Conservation (phyloP, 208 protist species). For the Wallacemonas rigidus region DNA sequence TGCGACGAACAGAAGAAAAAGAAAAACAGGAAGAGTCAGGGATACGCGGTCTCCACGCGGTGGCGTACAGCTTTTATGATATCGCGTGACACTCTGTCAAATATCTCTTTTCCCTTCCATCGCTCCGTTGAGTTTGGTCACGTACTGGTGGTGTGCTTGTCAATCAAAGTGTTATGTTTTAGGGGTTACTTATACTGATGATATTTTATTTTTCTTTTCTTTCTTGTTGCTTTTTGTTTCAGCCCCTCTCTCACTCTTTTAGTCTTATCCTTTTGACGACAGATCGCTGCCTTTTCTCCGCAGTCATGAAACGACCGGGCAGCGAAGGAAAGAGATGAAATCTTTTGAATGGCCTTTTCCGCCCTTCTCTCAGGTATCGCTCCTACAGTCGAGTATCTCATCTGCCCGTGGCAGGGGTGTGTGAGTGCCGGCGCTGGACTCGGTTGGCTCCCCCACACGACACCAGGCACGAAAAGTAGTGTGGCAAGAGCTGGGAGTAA, state of each 20-base stretch:
- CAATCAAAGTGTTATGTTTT: no score
- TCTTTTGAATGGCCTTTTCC: background rate
- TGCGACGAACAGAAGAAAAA: background rate
- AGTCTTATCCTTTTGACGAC: constrained; percentile 16
- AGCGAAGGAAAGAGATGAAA: constrained; percentile 15
- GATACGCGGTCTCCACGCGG: no score
- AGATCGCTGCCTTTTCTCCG: constrained; percentile 20
- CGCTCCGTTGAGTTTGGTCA: background rate
- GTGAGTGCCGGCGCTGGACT: no score
- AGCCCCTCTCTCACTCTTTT: constrained; percentile 1
- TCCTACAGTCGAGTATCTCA: background rate
- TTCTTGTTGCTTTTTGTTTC: background rate
- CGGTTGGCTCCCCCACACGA: no score
- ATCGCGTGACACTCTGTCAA: background rate
- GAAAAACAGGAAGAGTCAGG: background rate
- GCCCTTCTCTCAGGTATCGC: background rate
- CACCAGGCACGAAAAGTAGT: background rate
- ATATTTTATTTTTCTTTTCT: background rate
- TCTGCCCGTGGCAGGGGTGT: background rate
- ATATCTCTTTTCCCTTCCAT: constrained; percentile 17
- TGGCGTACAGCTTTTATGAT: background rate
- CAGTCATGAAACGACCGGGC: background rate
- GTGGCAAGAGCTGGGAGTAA: background rate
- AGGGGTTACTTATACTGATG: background rate
- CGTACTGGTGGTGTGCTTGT: no score